Evolutionary conservation across 208 protist species (phyloP).

Genomic region (Leptomonas pyrrhocoris): DNA sequence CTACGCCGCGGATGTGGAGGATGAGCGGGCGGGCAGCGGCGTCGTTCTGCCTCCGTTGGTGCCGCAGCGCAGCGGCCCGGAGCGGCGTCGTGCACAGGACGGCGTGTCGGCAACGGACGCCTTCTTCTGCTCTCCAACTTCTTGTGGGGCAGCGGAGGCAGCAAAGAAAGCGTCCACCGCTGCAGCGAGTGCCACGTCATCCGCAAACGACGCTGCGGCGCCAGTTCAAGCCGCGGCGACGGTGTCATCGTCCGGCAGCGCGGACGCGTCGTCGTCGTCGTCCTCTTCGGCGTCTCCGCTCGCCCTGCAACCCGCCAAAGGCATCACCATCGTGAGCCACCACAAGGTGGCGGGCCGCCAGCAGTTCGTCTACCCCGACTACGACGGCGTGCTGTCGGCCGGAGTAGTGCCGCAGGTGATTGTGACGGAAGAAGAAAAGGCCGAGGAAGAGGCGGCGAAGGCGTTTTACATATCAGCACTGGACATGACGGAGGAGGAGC

Average conservation of each 20-base stretch:
- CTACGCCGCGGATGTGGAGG: constrained; percentile 71
- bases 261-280: background rate
- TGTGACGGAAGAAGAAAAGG: constrained; percentile 64
- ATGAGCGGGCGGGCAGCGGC: constrained; percentile 61
- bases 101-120: background rate
- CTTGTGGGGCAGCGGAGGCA: background rate
- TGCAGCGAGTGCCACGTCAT: background rate
- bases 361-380: constrained; percentile 82
- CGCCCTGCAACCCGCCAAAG: constrained; percentile 15
- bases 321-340: constrained; percentile 84
- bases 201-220: background rate
- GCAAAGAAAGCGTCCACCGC: background rate
- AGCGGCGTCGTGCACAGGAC: constrained; percentile 13
- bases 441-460: constrained; percentile 41
- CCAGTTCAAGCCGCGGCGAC: background rate
- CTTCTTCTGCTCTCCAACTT: constrained; percentile 16
- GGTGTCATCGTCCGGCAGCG: background rate
- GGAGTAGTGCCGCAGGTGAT: constrained; percentile 83
- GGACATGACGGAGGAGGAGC: constrained; percentile 70
- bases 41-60: constrained; percentile 58
- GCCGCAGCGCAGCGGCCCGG: constrained; percentile 26
- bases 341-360: constrained; percentile 79
- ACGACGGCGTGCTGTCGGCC: constrained; percentile 85
- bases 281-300: background rate
- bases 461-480: constrained; percentile 64